phyloP scores from a whole-genome alignment of 495 filamentous ascomycete species.

The Daldinia loculata region DNA sequence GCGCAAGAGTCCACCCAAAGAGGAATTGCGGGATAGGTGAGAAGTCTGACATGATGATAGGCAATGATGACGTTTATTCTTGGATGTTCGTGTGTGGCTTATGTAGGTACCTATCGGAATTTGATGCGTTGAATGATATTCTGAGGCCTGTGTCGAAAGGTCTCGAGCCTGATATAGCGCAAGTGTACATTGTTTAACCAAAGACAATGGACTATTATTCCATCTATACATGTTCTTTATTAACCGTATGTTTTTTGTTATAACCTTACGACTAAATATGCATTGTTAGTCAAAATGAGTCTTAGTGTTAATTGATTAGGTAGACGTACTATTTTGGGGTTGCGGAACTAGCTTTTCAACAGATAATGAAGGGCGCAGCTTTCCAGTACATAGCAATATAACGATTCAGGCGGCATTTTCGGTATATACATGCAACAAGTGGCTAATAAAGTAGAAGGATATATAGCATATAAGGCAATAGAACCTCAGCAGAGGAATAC shows the following conservation, averaged over 20 bases:
- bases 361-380: neutral
- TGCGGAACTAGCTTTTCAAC: neutral
- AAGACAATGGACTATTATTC: neutral
- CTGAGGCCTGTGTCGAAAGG: neutral
- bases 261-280: neutral
- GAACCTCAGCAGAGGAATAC: too few relatives aligned
- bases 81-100: neutral
- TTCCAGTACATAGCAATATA: too few relatives aligned
- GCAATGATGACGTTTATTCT: neutral
- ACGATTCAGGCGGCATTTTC: too few relatives aligned
- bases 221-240: neutral
- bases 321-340: too few relatives aligned
- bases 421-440: too few relatives aligned
- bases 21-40: slow-evolving; percentile 6
- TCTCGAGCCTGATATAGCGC: neutral
- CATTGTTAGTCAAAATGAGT: neutral
- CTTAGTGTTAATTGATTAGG: neutral
- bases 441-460: too few relatives aligned
- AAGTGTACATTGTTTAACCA: neutral
- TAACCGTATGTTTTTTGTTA: neutral
- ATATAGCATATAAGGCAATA: too few relatives aligned
- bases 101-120: neutral
- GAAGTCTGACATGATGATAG: slow-evolving; percentile 1
- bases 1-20: slow-evolving; percentile 2
- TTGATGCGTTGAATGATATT: neutral